Percentiles rank a stretch among this genome's conserved stretches.
Evolutionary conservation across 2,329 filamentous ascomycete genomes (phyloP).

Genomic region (Chaetothyriales sp.): DNA sequence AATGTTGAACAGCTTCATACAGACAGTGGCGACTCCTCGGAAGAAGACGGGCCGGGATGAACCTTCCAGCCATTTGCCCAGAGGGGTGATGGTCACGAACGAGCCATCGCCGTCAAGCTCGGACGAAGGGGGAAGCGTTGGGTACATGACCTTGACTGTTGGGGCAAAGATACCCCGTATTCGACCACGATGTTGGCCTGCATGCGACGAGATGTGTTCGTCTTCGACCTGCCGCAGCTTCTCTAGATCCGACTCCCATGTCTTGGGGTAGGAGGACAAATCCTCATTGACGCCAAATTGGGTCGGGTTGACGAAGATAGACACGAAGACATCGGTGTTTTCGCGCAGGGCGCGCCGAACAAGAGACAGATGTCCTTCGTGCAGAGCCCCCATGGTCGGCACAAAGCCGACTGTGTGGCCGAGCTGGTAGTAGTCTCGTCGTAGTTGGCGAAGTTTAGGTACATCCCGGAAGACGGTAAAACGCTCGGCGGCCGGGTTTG

Average conservation of each 20-base stretch:
- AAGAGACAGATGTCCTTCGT: conserved; percentile 74
- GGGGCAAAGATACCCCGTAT: conserved; percentile 79
- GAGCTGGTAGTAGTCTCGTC: conserved; percentile 48
- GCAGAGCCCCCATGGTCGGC: conserved; percentile 96
- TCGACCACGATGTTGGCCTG: conserved; percentile 40
- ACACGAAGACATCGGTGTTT: conserved; percentile 76
- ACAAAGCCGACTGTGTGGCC: conserved; percentile 70
- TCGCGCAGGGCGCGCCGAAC: conserved; percentile 70
- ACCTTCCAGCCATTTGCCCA: conserved; percentile 70
- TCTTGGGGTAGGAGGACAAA: conserved; percentile 73
- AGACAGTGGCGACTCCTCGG: conserved; percentile 86
- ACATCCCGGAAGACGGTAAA: conserved; percentile 67
- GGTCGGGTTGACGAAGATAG: conserved; percentile 89
- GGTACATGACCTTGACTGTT: conserved; percentile 72
- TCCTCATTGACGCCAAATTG: conserved; percentile 89
- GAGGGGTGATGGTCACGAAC: conserved; percentile 80
- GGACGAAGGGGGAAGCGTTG: conserved; percentile 57
- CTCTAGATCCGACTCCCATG: conserved; percentile 63
- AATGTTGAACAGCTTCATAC: conserved; percentile 84
- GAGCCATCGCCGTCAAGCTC: conserved; percentile 62
- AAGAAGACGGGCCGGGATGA: conserved; percentile 84
- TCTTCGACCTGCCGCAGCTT: conserved; percentile 44
- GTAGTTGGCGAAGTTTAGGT: conserved; percentile 52
- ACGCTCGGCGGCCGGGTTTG: conserved; percentile 15
- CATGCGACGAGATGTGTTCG: conserved; percentile 6